phyloP scores from a whole-genome alignment of 805 yeast species.

The Nakazawaea anatomiae region DNA sequence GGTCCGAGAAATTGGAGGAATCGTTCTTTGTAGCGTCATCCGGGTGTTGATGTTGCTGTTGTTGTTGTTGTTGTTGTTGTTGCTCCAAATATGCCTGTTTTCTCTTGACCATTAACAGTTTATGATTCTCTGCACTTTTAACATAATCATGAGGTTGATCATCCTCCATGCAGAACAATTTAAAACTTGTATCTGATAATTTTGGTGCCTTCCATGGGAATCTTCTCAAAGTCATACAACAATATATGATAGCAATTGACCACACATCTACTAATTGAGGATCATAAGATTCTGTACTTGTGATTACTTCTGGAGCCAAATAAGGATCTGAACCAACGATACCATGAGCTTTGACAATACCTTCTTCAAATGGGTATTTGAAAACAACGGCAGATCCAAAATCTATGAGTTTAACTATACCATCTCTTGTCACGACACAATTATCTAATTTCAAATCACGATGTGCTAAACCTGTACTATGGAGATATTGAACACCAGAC shows the following conservation, averaged over 20 bases:
- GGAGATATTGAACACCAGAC: constrained; percentile 68
- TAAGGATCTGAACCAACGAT: constrained; percentile 85
- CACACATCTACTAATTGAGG: constrained; percentile 78
- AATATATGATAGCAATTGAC: constrained; percentile 80
- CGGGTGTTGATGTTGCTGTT: neutral
- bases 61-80: constrained; percentile 12
- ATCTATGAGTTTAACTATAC: constrained; percentile 73
- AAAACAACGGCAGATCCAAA: constrained; percentile 83
- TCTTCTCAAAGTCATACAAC: constrained; percentile 81
- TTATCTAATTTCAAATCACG: constrained; percentile 79
- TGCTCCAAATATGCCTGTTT: constrained; percentile 39
- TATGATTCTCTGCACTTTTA: constrained; percentile 68
- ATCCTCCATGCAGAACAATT: constrained; percentile 58
- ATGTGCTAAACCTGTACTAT: constrained; percentile 75
- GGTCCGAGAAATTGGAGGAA: neutral
- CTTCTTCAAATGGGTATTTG: constrained; percentile 65
- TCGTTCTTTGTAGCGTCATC: neutral
- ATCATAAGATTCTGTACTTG: constrained; percentile 50
- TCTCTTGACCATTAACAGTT: constrained; percentile 52
- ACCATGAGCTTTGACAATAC: constrained; percentile 59
- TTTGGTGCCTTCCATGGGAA: constrained; percentile 88
- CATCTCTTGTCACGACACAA: constrained; percentile 70
- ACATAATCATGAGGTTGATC: constrained; percentile 73
- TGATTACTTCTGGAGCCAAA: constrained; percentile 75
- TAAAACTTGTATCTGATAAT: constrained; percentile 62